phyloP scores from a whole-genome alignment of 2,329 filamentous ascomycete species.

The Cladophialophora psammophila region DNA sequence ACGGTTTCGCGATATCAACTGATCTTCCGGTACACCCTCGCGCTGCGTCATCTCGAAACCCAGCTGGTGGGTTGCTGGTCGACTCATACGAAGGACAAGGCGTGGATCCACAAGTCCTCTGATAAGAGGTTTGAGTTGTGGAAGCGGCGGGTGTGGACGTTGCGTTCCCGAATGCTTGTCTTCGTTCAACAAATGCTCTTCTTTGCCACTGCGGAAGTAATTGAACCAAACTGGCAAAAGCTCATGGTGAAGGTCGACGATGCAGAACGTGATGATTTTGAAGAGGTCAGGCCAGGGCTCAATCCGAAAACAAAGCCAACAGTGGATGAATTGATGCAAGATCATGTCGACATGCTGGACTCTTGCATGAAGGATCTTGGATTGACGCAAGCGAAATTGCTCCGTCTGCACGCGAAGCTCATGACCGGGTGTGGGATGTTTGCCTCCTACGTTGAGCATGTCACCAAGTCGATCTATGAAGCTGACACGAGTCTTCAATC shows the following conservation, averaged over 20 bases:
- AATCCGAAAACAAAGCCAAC: constrained; percentile 67
- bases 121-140: constrained; percentile 80
- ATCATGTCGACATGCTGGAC: constrained; percentile 97
- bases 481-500: constrained; percentile 66
- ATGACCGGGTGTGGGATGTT: constrained; percentile 97
- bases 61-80: constrained; percentile 89
- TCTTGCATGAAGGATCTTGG: constrained; percentile 99
- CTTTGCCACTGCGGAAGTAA: constrained; percentile 95
- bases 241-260: constrained; percentile 85
- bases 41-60: constrained; percentile 85
- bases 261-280: constrained; percentile 49
- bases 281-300: constrained; percentile 38
- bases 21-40: constrained; percentile 91
- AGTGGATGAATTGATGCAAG: constrained; percentile 97
- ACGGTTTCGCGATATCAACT: constrained; percentile 97
- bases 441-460: constrained; percentile 84
- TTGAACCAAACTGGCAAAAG: constrained; percentile 95
- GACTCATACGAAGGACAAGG: constrained; percentile 79
- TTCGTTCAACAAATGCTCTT: constrained; percentile 97
- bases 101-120: constrained; percentile 82
- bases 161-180: constrained; percentile 92
- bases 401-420: constrained; percentile 95
- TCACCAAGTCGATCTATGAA: constrained; percentile 83
- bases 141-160: constrained; percentile 91
- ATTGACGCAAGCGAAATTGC: constrained; percentile 93